phyloP scores from a whole-genome alignment of 202 grass and related monocot genomes.

The Setaria viridis region DNA sequence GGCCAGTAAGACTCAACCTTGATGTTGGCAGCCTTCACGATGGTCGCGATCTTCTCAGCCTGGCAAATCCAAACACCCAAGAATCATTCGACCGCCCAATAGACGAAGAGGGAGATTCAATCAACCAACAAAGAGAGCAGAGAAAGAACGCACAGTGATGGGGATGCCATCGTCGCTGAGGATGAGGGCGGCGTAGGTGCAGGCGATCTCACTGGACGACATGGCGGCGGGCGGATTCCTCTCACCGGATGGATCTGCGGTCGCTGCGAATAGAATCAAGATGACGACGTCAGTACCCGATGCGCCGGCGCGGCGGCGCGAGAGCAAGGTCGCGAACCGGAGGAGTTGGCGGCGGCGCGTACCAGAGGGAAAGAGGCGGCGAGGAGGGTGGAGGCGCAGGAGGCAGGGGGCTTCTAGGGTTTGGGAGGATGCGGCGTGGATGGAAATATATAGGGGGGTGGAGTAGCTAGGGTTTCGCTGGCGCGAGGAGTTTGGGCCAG shows the following conservation, averaged over 20 bases:
- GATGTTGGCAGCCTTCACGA: conserved; percentile 75
- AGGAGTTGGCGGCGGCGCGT: not conserved
- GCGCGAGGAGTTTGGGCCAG: conserved; percentile 1
- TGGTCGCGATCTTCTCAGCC: conserved; percentile 74
- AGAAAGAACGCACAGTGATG: conserved; percentile 49
- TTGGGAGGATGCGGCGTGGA: not conserved
- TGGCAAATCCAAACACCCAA: not conserved
- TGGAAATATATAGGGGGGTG: not conserved
- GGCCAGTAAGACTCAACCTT: conserved; percentile 78
- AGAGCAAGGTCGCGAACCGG: too few relatives aligned
- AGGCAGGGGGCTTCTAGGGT: conserved; percentile 23
- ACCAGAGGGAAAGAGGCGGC: conserved; percentile 10
- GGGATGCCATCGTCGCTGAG: conserved; percentile 71
- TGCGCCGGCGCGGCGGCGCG: too few relatives aligned
- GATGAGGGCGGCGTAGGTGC: conserved; percentile 73
- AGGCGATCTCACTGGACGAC: conserved; percentile 63
- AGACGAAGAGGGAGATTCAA: not conserved
- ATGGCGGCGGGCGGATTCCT: conserved; percentile 34
- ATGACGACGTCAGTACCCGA: not conserved
- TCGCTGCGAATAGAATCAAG: not conserved
- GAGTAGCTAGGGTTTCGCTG: conserved; percentile 19
- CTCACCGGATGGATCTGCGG: conserved; percentile 41
- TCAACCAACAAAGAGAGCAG: not conserved
- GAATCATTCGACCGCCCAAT: not conserved
- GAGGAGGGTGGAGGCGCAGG: conserved; percentile 31